phyloP scores from a whole-genome alignment of 805 yeast species.

The Lipomyces starkeyi region DNA sequence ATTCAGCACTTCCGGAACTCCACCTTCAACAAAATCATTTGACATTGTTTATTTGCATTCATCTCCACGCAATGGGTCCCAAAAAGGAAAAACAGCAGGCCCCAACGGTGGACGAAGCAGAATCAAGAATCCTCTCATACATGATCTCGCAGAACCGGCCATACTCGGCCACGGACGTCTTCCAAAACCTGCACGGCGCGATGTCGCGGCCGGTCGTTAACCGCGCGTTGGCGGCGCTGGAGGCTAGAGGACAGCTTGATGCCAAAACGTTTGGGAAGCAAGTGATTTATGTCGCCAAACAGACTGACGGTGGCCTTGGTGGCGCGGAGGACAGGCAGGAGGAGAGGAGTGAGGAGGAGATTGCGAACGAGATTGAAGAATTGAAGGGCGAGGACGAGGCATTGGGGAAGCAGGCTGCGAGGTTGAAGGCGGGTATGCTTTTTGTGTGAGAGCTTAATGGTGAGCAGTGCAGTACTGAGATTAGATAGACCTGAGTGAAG shows the following conservation, averaged over 20 bases:
- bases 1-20: background rate
- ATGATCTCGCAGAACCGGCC: conserved; percentile 37
- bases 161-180: conserved; percentile 36
- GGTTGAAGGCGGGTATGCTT: background rate
- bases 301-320: conserved; percentile 5
- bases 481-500: conserved; percentile 16
- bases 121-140: conserved; percentile 25
- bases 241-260: conserved; percentile 24
- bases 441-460: background rate
- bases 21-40: background rate
- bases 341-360: conserved; percentile 11
- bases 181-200: conserved; percentile 31
- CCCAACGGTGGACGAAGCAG: conserved; percentile 17
- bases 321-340: background rate
- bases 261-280: conserved; percentile 36
- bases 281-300: conserved; percentile 33
- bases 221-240: conserved; percentile 34
- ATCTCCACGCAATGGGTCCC: conserved; percentile 12
- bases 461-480: background rate
- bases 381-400: conserved; percentile 17
- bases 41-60: background rate
- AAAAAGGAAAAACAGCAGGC: conserved; percentile 13
- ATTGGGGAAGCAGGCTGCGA: conserved; percentile 6
- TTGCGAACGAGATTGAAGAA: background rate
- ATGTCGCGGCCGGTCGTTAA: conserved; percentile 26